phyloP scores from a whole-genome alignment of 441 rosid species.

The Isatis lusitanica region DNA sequence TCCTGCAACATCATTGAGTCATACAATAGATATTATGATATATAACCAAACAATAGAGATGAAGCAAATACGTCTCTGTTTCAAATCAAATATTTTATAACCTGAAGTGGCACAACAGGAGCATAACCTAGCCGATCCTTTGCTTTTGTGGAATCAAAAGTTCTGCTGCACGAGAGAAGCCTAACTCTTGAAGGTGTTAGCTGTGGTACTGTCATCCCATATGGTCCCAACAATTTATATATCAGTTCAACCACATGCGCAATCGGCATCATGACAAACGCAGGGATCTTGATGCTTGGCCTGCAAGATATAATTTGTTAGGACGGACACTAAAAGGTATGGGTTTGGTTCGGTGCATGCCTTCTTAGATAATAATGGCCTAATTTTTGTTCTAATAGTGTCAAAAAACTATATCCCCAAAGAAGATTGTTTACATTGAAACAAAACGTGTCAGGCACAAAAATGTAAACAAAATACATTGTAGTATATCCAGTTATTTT shows the following conservation, averaged over 20 bases:
- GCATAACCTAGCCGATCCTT: conserved; percentile 74
- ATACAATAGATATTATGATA: conserved; percentile 11
- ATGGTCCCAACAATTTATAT: conserved; percentile 65
- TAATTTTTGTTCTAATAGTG: background rate
- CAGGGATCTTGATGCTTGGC: conserved; percentile 84
- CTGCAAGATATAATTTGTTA: conserved; percentile 53
- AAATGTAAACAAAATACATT: background rate
- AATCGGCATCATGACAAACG: conserved; percentile 72
- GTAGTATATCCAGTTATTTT: background rate
- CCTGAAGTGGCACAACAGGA: conserved; percentile 79
- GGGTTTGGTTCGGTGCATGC: conserved; percentile 4
- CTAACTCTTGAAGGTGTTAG: conserved; percentile 87
- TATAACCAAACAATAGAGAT: conserved; percentile 15
- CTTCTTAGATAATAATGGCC: background rate
- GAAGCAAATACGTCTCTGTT: conserved; percentile 14
- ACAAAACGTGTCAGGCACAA: conserved; percentile 10
- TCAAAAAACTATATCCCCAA: conserved; percentile 3
- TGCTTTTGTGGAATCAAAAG: conserved; percentile 74
- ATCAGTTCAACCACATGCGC: conserved; percentile 67
- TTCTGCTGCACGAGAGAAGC: conserved; percentile 73
- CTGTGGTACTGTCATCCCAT: conserved; percentile 89
- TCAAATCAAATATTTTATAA: conserved; percentile 27
- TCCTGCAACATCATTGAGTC: conserved; percentile 54
- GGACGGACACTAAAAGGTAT: conserved; percentile 2
- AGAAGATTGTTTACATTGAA: background rate